Conservation (phyloP, 2,329 filamentous ascomycete species). For the Zymoseptoria pseudotritici region DNA sequence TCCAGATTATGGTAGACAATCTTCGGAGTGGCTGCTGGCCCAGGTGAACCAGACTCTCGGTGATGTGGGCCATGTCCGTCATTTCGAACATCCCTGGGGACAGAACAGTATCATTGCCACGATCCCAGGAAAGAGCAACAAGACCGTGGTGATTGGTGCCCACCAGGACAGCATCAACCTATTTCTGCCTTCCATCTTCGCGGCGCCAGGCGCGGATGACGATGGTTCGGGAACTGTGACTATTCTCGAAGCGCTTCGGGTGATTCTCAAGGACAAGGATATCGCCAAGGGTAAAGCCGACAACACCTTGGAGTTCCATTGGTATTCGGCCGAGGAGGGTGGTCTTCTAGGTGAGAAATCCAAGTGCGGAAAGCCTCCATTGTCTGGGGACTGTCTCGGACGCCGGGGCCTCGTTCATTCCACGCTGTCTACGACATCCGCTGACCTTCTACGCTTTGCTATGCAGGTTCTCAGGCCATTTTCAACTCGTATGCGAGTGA, state of each 20-base stretch:
- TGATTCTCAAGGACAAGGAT: constrained; percentile 62
- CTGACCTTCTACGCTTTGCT: neutral
- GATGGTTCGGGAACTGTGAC: constrained; percentile 83
- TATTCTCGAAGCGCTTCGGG: constrained; percentile 82
- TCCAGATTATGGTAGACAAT: constrained; percentile 68
- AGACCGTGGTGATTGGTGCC: constrained; percentile 72
- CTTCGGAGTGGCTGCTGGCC: constrained; percentile 76
- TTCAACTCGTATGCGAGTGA: constrained; percentile 72
- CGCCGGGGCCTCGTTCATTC: too few species aligned
- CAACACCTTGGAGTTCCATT: constrained; percentile 94
- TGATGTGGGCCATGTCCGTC: constrained; percentile 65
- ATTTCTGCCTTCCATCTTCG: constrained; percentile 73
- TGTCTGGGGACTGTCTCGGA: neutral
- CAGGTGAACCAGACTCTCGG: constrained; percentile 69
- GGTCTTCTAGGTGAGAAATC: constrained; percentile 51
- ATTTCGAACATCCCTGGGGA: constrained; percentile 74
- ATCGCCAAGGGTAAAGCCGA: constrained; percentile 61
- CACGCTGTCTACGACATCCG: neutral
- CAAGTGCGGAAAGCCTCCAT: constrained; percentile 82
- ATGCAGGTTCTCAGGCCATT: constrained; percentile 78
- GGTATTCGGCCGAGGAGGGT: constrained; percentile 86
- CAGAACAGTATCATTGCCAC: constrained; percentile 88
- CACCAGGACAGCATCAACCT: constrained; percentile 87
- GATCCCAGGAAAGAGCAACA: constrained; percentile 76
- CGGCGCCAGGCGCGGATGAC: constrained; percentile 89